Percentiles rank a stretch among this genome's conserved stretches.
phyloP scores from a whole-genome alignment of 768 basidiomycete genomes.

The Tulasnella sp. region DNA sequence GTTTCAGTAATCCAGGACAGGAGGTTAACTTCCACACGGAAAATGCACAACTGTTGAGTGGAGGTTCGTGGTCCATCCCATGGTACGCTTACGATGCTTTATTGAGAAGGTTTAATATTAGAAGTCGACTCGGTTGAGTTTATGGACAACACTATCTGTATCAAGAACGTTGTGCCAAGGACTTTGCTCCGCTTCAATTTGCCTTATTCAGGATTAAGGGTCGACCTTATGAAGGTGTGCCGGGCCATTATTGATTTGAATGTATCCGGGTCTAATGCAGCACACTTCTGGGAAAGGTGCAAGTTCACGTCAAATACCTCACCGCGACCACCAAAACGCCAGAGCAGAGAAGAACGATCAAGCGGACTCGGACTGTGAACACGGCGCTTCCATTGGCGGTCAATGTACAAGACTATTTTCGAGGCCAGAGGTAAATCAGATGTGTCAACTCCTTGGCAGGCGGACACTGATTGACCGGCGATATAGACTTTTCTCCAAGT shows the following conservation, averaged over 20 bases:
- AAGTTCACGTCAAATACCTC: slow-evolving; percentile 55
- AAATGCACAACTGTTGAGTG: slow-evolving; percentile 6
- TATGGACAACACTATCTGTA: not conserved
- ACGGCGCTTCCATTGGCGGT: slow-evolving; percentile 77
- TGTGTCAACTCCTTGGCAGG: too few relatives aligned
- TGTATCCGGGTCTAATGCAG: not conserved
- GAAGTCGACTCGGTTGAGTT: not conserved
- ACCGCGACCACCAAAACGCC: slow-evolving; percentile 45
- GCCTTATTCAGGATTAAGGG: slow-evolving; percentile 26
- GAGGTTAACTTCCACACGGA: slow-evolving; percentile 15
- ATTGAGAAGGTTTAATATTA: not conserved
- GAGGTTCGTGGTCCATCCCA: not conserved
- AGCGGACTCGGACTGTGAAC: slow-evolving; percentile 44
- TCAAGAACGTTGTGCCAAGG: slow-evolving; percentile 3
- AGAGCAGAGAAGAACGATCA: slow-evolving; percentile 38
- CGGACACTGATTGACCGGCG: slow-evolving; percentile 1
- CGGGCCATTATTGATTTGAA: not conserved
- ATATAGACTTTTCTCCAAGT: slow-evolving; percentile 58
- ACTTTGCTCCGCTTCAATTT: slow-evolving; percentile 9
- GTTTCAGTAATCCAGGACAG: slow-evolving; percentile 45
- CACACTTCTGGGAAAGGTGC: slow-evolving; percentile 14
- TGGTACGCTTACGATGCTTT: not conserved
- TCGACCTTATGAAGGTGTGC: slow-evolving; percentile 35
- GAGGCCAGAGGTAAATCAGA: slow-evolving; percentile 65
- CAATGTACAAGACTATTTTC: slow-evolving; percentile 95